These are phyloP conservation scores for Penicillium tannophilum DNA, from an alignment of 495 filamentous ascomycete species.

Conservation along the genomic window DNA sequence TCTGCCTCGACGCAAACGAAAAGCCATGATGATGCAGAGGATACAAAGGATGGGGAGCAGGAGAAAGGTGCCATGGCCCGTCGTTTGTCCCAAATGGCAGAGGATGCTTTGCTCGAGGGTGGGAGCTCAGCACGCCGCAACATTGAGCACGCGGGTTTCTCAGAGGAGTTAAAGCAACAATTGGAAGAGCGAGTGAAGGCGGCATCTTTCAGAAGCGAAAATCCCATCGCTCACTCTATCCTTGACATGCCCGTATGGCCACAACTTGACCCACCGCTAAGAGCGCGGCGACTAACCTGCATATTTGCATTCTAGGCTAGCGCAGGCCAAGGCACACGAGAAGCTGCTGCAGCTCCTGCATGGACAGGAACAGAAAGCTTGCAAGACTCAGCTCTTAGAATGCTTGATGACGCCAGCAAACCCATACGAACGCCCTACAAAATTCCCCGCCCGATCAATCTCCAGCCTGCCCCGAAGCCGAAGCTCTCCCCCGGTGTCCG, in stretches of 20 bases:
- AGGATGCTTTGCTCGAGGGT: constrained; percentile 72
- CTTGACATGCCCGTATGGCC: constrained; percentile 60
- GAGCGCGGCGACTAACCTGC: constrained; percentile 6
- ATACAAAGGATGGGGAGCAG: constrained; percentile 17
- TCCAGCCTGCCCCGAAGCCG: constrained; percentile 55
- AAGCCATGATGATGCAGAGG: constrained; percentile 15
- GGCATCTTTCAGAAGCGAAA: constrained; percentile 67
- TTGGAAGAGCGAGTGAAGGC: constrained; percentile 74
- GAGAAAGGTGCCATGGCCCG: constrained; percentile 63
- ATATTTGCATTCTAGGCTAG: constrained; percentile 39
- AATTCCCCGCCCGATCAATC: constrained; percentile 61
- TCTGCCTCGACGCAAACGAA: constrained; percentile 18
- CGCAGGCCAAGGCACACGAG: constrained; percentile 72
- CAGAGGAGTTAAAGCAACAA: constrained; percentile 74
- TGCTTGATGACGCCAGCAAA: constrained; percentile 84
- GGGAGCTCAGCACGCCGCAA: constrained; percentile 71
- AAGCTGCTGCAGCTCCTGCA: constrained; percentile 66
- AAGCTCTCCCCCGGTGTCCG: constrained; percentile 55
- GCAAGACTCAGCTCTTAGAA: constrained; percentile 78
- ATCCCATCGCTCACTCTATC: constrained; percentile 70
- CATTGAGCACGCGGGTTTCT: constrained; percentile 85
- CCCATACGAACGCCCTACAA: constrained; percentile 59
- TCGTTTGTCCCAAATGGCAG: constrained; percentile 76
- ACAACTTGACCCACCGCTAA: neutral
- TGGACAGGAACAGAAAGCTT: constrained; percentile 80